A percentile compares a stretch with the other conserved stretches of the same genome.
Evolutionary conservation across 2,329 filamentous ascomycete species (phyloP).

Genomic region (Ceratocystiopsis minuta): DNA sequence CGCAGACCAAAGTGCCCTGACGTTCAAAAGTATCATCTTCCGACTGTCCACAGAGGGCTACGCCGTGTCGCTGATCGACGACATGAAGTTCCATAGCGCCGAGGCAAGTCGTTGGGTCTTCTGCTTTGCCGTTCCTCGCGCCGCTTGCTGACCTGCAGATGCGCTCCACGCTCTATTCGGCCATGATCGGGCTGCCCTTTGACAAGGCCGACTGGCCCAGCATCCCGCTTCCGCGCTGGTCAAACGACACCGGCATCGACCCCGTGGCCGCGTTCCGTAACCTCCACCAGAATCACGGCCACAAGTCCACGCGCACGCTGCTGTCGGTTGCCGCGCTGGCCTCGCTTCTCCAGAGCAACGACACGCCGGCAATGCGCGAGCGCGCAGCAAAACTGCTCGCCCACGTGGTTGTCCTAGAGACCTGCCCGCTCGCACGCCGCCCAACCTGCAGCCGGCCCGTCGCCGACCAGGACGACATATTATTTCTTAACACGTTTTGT

Average conservation of each 20-base stretch:
- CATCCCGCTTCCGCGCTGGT: not conserved
- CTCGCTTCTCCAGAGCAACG: too few species aligned
- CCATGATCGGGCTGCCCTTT: not conserved
- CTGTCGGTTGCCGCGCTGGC: too few species aligned
- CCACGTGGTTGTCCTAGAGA: too few species aligned
- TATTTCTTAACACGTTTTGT: not conserved
- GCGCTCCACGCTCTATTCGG: not conserved
- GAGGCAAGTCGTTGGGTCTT: constrained; percentile 25
- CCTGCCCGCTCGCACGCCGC: too few species aligned
- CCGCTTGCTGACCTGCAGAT: not conserved
- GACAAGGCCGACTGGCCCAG: not conserved
- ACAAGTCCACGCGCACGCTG: too few species aligned
- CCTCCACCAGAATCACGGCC: too few species aligned
- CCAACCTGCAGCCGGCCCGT: too few species aligned
- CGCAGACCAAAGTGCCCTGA: constrained; percentile 7
- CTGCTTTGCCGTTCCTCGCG: not conserved
- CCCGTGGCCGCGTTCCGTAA: too few species aligned
- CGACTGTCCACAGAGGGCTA: constrained; percentile 35
- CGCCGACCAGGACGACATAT: too few species aligned
- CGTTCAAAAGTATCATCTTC: constrained; percentile 29
- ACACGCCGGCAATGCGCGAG: too few species aligned
- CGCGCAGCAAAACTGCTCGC: too few species aligned
- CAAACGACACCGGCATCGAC: not conserved
- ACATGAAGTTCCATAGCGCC: constrained; percentile 43
- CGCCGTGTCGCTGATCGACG: constrained; percentile 46